phyloP scores from a whole-genome alignment of 306 rosid species.

The Pyrus communis region DNA sequence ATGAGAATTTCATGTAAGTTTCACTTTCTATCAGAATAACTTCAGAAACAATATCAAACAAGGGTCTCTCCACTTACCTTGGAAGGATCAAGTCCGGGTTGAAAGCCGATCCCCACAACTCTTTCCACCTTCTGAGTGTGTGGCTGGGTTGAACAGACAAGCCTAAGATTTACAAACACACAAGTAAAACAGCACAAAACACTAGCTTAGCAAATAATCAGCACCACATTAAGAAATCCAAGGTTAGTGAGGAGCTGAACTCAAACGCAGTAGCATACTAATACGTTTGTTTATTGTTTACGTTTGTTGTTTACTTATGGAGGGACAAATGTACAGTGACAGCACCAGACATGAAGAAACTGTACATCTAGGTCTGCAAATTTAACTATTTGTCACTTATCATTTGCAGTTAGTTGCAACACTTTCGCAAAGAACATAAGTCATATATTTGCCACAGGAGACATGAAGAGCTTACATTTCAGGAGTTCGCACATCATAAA shows the following conservation, averaged over 20 bases:
- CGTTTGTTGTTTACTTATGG: not conserved
- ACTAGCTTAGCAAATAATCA: not conserved
- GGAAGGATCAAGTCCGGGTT: conserved; percentile 84
- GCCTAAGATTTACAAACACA: conserved; percentile 41
- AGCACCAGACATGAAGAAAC: no score
- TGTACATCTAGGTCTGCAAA: not conserved
- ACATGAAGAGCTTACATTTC: conserved; percentile 54
- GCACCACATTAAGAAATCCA: not conserved
- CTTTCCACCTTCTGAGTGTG: conserved; percentile 64
- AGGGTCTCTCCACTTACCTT: conserved; percentile 45
- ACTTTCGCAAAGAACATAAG: not conserved
- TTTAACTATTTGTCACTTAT: not conserved
- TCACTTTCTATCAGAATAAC: not conserved
- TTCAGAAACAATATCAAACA: no score
- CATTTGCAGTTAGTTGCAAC: not conserved
- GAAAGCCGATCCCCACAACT: conserved; percentile 93
- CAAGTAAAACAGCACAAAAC: not conserved
- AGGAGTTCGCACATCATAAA: conserved; percentile 81
- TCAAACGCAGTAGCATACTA: not conserved
- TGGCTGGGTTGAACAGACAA: conserved; percentile 56
- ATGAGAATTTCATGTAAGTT: not conserved
- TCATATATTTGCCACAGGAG: not conserved
- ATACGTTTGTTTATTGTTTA: not conserved
- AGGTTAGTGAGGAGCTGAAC: not conserved
- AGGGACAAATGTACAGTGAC: not conserved